Base-by-base conservation (phyloP, 306 rosid genomes). In the Sicyos baderoa region DNA sequence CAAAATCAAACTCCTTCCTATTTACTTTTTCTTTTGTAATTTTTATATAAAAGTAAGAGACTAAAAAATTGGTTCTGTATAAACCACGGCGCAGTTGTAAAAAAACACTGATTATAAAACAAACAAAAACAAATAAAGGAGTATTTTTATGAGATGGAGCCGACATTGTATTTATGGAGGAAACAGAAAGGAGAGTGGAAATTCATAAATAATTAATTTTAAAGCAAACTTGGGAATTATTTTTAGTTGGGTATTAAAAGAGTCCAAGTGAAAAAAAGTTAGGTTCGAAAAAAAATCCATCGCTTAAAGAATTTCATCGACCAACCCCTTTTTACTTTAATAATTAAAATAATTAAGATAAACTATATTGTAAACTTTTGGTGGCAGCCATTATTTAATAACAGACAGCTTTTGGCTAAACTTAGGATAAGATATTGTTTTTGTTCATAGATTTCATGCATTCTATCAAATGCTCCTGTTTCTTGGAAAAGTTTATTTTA, bases 391-490 rank as follows among this genome's bases (percentile, higher is more conserved):
- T 44, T 45, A 19, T 66, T 66, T 45, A 35, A 6, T 45, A 35
- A 6, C 22, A 66, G 4, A 66, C 55, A 44, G 18, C 71, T 47
- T 66, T 66, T 48, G 71, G 22, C 44, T 47, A 47, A 66, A 66
- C 71, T 22, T 66, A 66, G 56, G 52, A 42, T 66, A 66, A 15
- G 35, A 29, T 29, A 29, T 29, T 29, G 35, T 2, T 21, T 47
- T 6, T 48, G 12, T 66, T 66, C 56, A 21, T 66, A 47, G 71
- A 66, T 66, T 66, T 66, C 71, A 47, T 48, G 54, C 71, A 40
- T 35, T 42, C 14, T 21, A 22, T 66, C 51, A 63, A 40, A 63
- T 32, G 70, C 70, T 64, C 70, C 70, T 45, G 7, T 35, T 35
- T 35, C 8, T 35, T 35, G 42, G 42, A 35, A 35, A 35, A 35